Percentiles rank a stretch among this genome's conserved stretches.
These are phyloP conservation scores for Brassica juncea DNA, from an alignment of 345 rosid species.

Conservation along the genomic window DNA sequence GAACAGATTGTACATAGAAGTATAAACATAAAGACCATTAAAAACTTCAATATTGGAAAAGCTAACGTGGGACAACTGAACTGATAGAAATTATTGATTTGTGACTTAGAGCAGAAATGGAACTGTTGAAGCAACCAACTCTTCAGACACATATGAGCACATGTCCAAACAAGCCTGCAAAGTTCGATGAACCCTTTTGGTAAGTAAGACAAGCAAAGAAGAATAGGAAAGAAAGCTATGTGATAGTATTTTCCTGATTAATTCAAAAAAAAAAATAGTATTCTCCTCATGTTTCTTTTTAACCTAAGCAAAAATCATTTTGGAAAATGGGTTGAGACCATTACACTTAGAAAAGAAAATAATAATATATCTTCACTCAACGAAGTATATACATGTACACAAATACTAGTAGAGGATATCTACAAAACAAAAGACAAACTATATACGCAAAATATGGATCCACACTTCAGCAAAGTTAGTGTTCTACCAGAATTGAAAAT, in stretches of 20 bases:
- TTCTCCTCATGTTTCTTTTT: background rate
- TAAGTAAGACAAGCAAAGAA: slow-evolving; percentile 33
- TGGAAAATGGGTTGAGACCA: background rate
- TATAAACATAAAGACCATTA: slow-evolving; percentile 13
- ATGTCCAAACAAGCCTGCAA: slow-evolving; percentile 45
- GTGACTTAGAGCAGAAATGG: slow-evolving; percentile 13
- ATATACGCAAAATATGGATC: too few relatives aligned
- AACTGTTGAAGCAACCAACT: slow-evolving; percentile 25
- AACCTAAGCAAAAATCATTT: background rate
- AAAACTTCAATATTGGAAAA: slow-evolving; percentile 19
- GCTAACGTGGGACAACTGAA: slow-evolving; percentile 37
- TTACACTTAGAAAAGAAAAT: background rate
- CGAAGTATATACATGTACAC: too few relatives aligned
- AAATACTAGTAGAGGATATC: too few relatives aligned
- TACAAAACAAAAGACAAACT: too few relatives aligned
- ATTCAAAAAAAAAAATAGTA: background rate
- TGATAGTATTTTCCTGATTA: background rate
- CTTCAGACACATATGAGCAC: slow-evolving; percentile 39
- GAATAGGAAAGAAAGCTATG: background rate
- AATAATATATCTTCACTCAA: too few relatives aligned
- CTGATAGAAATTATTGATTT: slow-evolving; percentile 14
- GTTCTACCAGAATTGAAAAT: too few relatives aligned
- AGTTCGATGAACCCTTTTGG: slow-evolving; percentile 35
- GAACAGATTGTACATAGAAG: slow-evolving; percentile 3
- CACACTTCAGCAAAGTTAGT: too few relatives aligned